phyloP scores from a whole-genome alignment of 257 asterid genomes.

The Haberlea rhodopensis region DNA sequence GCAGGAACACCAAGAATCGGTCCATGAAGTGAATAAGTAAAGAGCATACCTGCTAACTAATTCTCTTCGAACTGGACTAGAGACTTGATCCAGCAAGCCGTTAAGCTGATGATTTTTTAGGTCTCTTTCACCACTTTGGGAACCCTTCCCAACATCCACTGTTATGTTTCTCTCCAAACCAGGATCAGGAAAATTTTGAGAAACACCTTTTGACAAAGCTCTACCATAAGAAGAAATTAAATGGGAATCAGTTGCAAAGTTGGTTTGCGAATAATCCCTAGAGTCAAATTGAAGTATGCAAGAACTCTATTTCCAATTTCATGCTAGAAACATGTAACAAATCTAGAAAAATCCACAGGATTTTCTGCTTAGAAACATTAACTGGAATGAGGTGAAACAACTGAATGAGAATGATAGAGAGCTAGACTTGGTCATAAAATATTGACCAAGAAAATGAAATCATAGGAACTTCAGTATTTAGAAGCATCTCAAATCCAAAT shows the following conservation, averaged over 20 bases:
- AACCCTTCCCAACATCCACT: conserved; percentile 30
- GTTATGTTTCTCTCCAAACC: conserved; percentile 27
- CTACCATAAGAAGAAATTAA: conserved; percentile 21
- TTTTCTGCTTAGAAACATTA: too few relatives aligned
- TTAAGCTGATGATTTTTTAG: conserved; percentile 33
- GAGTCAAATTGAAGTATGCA: not conserved
- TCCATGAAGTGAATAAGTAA: conserved; percentile 4
- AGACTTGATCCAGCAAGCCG: conserved; percentile 39
- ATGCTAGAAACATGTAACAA: too few relatives aligned
- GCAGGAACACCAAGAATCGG: not conserved
- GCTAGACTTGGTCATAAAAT: not conserved
- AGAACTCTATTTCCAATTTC: not conserved
- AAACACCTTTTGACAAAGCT: conserved; percentile 27
- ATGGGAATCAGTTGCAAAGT: conserved; percentile 21
- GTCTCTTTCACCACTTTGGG: conserved; percentile 39
- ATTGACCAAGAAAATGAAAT: not conserved
- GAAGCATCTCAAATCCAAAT: not conserved
- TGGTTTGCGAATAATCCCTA: not conserved
- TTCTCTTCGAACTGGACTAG: conserved; percentile 50
- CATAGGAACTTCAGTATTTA: not conserved
- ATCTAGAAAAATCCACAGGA: too few relatives aligned
- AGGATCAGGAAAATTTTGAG: conserved; percentile 34
- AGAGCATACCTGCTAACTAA: conserved; percentile 45
- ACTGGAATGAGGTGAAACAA: not conserved
- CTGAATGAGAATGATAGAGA: not conserved